Evolutionary conservation across 371 early-diverging fungal genomes (phyloP), one percentile per base, ranked within the genome.

Genomic region (Mucor irregularis): DNA sequence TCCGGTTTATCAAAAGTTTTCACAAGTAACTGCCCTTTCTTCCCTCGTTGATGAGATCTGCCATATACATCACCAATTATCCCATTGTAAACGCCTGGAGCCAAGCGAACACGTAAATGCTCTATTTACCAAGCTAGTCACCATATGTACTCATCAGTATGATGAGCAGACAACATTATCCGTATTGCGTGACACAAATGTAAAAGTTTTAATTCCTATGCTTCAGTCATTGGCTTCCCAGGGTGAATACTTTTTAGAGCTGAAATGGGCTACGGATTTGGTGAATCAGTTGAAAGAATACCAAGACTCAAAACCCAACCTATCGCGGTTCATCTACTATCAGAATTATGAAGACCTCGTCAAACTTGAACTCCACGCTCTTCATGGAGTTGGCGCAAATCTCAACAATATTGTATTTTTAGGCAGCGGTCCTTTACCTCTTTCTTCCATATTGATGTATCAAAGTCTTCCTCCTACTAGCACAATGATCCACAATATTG

Each of bases 341-440:
- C 49, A 68, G 28, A 75, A 78, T 29, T 78, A 78, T 44, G 40
- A 56, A 0, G 67, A 64, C 10, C 60, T 78, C 33, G 66, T 71
- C 6, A 34, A 64, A 8, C 39, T 78, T 7, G 79, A 78, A 40
- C 37, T 64, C 5, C 53, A 64, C 40, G 66, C 71, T 3, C 51
- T 75, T n/a, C 45, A 56, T 16, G 71, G 71, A 8, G 61, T 68
- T 0, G 56, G 61, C 14, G 71, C 69, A 4, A 26, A 25, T 0
- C 31, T 71, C 10, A 26, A 37, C 0, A 59, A 49, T 2, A 49
- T 74, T 19, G 67, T 62, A 0, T 76, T 75, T 56, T 39, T 78
- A 19, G 79, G 79, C 4, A 71, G 76, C 16, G 79, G 79, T 10
- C 76, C 79, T 9, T 38, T 78, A 13, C 79, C 79, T 0, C 25